Conservation (phyloP, 2,329 filamentous ascomycete species). For the Scolecobasidium constrictum region DNA sequence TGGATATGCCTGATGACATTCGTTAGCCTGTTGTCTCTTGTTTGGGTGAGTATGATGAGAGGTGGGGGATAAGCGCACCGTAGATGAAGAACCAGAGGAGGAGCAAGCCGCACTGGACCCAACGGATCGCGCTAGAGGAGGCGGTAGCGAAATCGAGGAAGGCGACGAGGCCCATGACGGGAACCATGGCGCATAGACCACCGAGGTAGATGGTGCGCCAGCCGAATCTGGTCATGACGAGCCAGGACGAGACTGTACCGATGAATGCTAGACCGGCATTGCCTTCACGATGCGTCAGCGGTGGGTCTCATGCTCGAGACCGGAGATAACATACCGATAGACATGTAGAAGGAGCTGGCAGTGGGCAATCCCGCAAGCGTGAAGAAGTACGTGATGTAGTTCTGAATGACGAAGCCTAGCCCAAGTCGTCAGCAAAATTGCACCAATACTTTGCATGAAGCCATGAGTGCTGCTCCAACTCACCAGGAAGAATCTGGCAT, state of each 20-base stretch:
- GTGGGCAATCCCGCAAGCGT: constrained; percentile 34
- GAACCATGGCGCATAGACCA: constrained; percentile 48
- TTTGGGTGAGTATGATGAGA: too few species aligned
- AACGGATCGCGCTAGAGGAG: constrained; percentile 31
- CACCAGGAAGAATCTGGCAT: too few species aligned
- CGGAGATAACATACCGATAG: constrained; percentile 49
- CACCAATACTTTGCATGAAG: too few species aligned
- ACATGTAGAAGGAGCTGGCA: constrained; percentile 34
- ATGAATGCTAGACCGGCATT: too few species aligned
- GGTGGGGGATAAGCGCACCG: too few species aligned
- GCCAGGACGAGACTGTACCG: constrained; percentile 73
- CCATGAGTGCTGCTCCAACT: too few species aligned
- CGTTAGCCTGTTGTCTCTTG: too few species aligned
- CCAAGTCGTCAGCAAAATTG: too few species aligned
- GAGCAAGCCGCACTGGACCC: constrained; percentile 19
- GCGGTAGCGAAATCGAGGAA: constrained; percentile 61
- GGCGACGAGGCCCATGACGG: constrained; percentile 68
- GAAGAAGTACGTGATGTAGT: constrained; percentile 39
- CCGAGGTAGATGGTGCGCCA: constrained; percentile 66
- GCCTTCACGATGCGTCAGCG: too few species aligned
- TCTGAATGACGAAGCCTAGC: constrained; percentile 37
- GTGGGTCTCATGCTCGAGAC: too few species aligned
- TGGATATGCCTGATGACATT: too few species aligned
- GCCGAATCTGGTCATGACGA: constrained; percentile 63
- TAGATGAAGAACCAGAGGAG: constrained; percentile 73